phyloP scores from a whole-genome alignment of 495 filamentous ascomycete species.

The Penicillium robsamsonii region DNA sequence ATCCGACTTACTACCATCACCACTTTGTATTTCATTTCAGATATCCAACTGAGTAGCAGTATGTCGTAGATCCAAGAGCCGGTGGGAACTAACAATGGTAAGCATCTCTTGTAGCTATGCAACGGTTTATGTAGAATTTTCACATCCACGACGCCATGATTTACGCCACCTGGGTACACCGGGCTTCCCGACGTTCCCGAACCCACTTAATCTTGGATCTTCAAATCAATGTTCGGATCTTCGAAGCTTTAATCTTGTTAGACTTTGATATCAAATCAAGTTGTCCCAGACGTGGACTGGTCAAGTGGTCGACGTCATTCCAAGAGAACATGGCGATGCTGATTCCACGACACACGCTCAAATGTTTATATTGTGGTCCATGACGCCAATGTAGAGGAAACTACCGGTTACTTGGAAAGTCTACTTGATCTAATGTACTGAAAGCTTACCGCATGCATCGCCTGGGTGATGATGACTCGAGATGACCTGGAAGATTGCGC shows the following conservation, averaged over 20 bases:
- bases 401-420: neutral
- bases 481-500: neutral
- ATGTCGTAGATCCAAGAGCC: neutral
- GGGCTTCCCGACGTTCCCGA: neutral
- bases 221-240: neutral
- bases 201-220: neutral
- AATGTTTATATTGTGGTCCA: neutral
- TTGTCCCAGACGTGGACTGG: neutral
- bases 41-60: neutral
- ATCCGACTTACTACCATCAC: neutral
- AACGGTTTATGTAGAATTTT: conserved; percentile 1
- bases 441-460: neutral
- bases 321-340: neutral
- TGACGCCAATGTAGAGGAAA: conserved; percentile 1
- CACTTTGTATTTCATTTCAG: no score
- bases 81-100: neutral
- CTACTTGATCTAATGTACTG: neutral
- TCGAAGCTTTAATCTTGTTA: neutral
- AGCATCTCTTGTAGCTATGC: neutral
- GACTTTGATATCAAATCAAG: neutral
- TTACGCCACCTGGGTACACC: neutral
- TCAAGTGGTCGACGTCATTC: conserved; percentile 9
- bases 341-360: neutral
- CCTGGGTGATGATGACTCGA: neutral
- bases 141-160: conserved; percentile 7